Evolutionary conservation across 805 yeast genomes (phyloP).

Genomic region (Teunomyces barrocoloradensis): DNA sequence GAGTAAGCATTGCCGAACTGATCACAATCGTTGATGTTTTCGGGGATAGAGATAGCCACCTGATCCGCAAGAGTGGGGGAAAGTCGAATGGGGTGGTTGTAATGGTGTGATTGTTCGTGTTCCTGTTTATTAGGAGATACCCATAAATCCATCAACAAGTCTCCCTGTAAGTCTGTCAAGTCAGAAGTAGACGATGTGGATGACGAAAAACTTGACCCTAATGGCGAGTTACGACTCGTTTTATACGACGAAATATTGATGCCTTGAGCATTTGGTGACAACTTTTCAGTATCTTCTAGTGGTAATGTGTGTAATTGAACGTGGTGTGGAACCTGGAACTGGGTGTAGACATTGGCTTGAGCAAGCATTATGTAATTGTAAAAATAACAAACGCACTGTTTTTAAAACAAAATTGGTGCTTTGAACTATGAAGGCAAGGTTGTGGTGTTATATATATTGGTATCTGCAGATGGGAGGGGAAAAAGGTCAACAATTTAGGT

Average conservation of each 20-base stretch:
- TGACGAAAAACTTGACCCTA: conserved; percentile 11
- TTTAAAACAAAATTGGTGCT: neutral
- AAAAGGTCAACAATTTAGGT: conserved; percentile 7
- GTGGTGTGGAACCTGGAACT: conserved; percentile 2
- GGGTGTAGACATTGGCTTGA: neutral
- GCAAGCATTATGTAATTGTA: neutral
- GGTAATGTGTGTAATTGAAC: conserved; percentile 8
- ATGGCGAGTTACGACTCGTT: conserved; percentile 6
- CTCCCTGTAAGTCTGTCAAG: conserved; percentile 18
- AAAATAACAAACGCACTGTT: neutral
- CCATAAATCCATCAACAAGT: conserved; percentile 36
- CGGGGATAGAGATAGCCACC: neutral
- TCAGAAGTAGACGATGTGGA: conserved; percentile 9
- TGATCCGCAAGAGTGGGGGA: neutral
- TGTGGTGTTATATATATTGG: conserved; percentile 5
- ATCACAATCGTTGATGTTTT: conserved; percentile 9
- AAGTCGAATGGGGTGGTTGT: neutral
- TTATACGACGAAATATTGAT: neutral
- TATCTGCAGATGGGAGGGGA: conserved; percentile 8
- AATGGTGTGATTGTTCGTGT: conserved; percentile 15
- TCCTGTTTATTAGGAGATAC: neutral
- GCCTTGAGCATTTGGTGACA: neutral
- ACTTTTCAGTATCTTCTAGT: conserved; percentile 5
- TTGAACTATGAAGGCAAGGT: neutral
- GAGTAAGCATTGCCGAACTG: conserved; percentile 18